A percentile compares a stretch with the other conserved stretches of the same genome.
These are phyloP conservation scores for Phytophthora multivora DNA, from an alignment of 352 stramenopile species.

Conservation along the genomic window DNA sequence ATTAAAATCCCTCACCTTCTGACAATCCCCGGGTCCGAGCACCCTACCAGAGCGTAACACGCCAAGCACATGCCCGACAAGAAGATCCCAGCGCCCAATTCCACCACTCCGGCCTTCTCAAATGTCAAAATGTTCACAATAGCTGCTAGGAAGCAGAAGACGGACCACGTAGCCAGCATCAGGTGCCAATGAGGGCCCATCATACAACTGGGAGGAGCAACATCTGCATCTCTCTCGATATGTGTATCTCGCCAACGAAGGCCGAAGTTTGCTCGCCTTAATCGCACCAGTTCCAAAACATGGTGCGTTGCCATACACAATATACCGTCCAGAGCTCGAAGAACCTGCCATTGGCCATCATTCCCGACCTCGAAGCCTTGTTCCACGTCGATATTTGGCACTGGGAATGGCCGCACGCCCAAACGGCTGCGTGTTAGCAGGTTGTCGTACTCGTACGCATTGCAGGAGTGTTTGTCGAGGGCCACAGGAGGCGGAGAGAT, in stretches of 20 bases:
- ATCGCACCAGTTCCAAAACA: conserved; percentile 57
- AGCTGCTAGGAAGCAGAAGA: conserved; percentile 49
- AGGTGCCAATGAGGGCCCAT: conserved; percentile 83
- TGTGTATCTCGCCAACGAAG: conserved; percentile 41
- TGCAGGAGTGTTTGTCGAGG: conserved; percentile 25
- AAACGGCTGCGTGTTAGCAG: conserved; percentile 24
- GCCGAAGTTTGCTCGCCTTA: conserved; percentile 61
- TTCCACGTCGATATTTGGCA: conserved; percentile 16
- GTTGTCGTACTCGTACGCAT: conserved; percentile 31
- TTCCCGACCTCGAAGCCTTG: conserved; percentile 1
- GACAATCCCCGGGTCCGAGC: conserved; percentile 76
- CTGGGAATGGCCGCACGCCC: conserved; percentile 24
- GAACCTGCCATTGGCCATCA: conserved; percentile 29
- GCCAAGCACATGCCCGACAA: conserved; percentile 59
- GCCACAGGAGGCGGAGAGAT: conserved; percentile 17
- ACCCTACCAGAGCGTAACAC: conserved; percentile 78
- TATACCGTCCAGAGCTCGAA: conserved; percentile 10
- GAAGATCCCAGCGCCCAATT: conserved; percentile 56
- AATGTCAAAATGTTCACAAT: conserved; percentile 59
- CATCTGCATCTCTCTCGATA: conserved; percentile 9
- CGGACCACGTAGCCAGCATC: conserved; percentile 64
- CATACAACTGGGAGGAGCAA: conserved; percentile 48
- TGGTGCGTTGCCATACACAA: conserved; percentile 11
- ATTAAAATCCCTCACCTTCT: conserved; percentile 28
- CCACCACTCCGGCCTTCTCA: conserved; percentile 41